Evolutionary conservation across 192 early-diverging fungal genomes (phyloP), one percentile per base, ranked within the genome.

Genomic region (Coemansia erecta): DNA sequence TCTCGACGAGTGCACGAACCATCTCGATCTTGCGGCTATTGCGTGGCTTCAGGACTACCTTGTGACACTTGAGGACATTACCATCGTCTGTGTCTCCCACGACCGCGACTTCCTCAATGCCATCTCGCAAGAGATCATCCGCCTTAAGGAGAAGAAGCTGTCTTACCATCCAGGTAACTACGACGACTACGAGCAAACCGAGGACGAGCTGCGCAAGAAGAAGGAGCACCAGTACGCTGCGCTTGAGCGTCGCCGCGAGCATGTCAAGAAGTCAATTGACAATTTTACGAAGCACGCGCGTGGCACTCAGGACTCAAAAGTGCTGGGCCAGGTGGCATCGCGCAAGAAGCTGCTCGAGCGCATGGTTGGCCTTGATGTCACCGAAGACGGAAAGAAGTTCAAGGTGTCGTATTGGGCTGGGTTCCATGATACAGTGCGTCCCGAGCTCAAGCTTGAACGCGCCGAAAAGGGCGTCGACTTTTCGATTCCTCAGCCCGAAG

Each of bases 31-130:
- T 35, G 87, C 88, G 4, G 89, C 92, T n/a, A 93, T 92, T 37
- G 70, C 93, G n/a, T 97, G 93, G 93, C 83, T 97, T 7, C 89
- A 92, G 55, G 75, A 83, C 22, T 94, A 97, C 47, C 70, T 90
- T 7, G 57, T 61, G 0, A 41, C 76, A 17, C 73, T 91, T 13
- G 66, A 83, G 18, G 77, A 85, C 60, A 82, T 84, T 26, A 93
- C 92, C 2, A 72, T 97, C 35, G 85, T 97, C 0, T 77, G 90
- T 24, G 91, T 97, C n/a, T 93, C 92, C 39, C 94, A 92, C 61
- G 93, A 97, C 64, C 89, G 91, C 50, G 82, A 84, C 53, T 95
- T 97, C 47, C 82, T 97, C 55, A 92, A 94, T 61, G 80, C 82
- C 15, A 85, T 92, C 1, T 82, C 85, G 7, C 74, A 84, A 10